Base-by-base conservation (phyloP, 805 yeast genomes). In the Wickerhamomyces rabaulensis region DNA sequence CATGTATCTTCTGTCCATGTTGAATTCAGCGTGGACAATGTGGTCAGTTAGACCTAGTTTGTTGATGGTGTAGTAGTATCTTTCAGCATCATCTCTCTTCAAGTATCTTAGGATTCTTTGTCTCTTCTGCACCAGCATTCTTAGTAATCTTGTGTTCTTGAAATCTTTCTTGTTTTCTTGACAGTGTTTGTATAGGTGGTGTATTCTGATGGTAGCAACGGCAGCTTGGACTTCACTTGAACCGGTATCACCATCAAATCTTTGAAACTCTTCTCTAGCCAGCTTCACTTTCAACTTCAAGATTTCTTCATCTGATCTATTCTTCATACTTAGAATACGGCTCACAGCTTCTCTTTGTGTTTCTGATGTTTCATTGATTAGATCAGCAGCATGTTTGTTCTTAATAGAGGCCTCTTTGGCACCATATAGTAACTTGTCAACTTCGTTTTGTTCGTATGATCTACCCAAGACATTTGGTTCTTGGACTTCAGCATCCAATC, bases 221-320 rank as follows among this genome's bases (percentile, higher is more conserved):
- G 97, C 98, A 2, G 98, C 97, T 67, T 91, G 97, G 22, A 91
- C 97, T 68, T 92, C 98, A 45, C 95, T 81, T 2, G 96, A 87
- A 3, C 96, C 97, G 1, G 97, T 87, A 64, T 94, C 98, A 45
- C 96, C 96, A 40, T 82, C 89, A 52, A 76, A 74, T 58, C 96
- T 75, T 56, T 80, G 82, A 65, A 92, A 91, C 68, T 92, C 97
- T 55, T 76, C 68, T 43, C 80, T 74, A 1, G 97, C 97, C 40
- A 84, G 64, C 40, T 68, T 67, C 2, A 79, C 70, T 25, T 88
- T 85, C 54, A 78, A 63, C 53, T 79, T 78, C 57, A 75, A 70
- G 47, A 73, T 71, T 52, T 87, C 90, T 17, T 66, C 62, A 43
- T 75, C 74, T 53, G 75, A 74, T 22, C 94, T 75, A 66, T 91